Evolutionary conservation across 257 asterid genomes (phyloP), one percentile per base, ranked within the genome.

Genomic region (Linaria vulgaris): DNA sequence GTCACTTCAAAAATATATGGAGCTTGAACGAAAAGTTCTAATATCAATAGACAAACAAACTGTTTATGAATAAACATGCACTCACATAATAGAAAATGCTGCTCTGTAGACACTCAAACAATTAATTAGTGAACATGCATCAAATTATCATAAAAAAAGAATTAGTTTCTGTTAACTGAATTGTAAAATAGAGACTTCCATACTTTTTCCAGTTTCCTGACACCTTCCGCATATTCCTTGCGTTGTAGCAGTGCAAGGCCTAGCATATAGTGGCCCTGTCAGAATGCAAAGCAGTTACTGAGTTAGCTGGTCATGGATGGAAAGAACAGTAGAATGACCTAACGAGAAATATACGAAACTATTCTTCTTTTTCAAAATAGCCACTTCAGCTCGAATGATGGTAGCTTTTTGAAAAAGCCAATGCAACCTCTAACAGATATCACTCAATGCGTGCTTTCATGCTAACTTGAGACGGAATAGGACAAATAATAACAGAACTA

Each of bases 191-290:
- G 34, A 6, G 6, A 27, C 37, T 41, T 49, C 11, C 79, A 31
- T 76, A 85, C 94, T 68, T 70, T 83, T 72, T 81, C 88, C 76
- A 85, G 57, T 80, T 72, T 75, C 74, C 64, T 85, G 69, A 83
- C 82, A 67, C 95, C 95, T 63, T 79, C 81, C 14, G 75, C 76
- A 54, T 69, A 83, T 13, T 77, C 81, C 73, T 74, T 69, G 72
- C 61, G 77, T 69, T 79, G 75, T 30, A 83, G 81, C 73, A 86
- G 65, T 8, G 88, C 95, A 34, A 81, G 95, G 47, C 95, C 90
- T 20, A 86, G 88, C 86, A 83, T 81, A 63, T 83, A 81, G 72
- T 81, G 90, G 5, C 74, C 95, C 91, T 86, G 83, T 24, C 64
- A 73, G 61, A 41, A 58, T 17, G 24, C 34, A 62, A 62, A 24